Base-by-base conservation (phyloP, 106 monocot species). In the Triglochin maritima region DNA sequence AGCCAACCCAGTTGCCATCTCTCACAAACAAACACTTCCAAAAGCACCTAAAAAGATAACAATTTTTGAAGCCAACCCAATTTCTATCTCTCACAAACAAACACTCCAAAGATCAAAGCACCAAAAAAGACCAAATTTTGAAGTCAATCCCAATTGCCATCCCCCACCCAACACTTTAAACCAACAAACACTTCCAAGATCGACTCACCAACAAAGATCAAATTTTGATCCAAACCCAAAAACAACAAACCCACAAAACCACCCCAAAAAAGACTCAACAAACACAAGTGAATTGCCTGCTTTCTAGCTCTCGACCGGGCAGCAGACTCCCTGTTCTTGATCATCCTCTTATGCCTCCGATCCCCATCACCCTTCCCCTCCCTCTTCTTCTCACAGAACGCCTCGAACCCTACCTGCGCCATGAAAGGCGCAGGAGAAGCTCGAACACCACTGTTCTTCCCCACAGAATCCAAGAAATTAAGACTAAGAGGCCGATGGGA, bases 291-390 rank as follows among this genome's bases (percentile, higher is more conserved):
- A 59, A 16, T 53, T 79, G 77, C 93, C 88, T 93, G 93, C 55
- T 93, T 93, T 46, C 93, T 59, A 5, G 93, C 88, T 9, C 93
- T 74, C 29, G 89, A 89, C 2, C 89, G 71, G 12, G 89, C 82
- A 43, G 89, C 89, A 3, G 85, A 89, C 72, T 81, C 85, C 52
- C 93, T 74, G 67, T 93, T 93, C 83, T 93, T 88, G 64, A 93
- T 93, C 88, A 93, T 86, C 6, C 88, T 70, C 66, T 78, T 93
- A 46, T 82, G 69, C 10, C 75, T 83, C n/a, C 81, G 71, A 69
- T 93, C 88, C 3, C 75, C 64, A 45, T 9, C 46, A 43, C 49
- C 15, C 62, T 68, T 62, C 66, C 62, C 4, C 2, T n/a, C 1
- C 44, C 58, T 63, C 44, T 62, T 76, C 58, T 66, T 71, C 10